phyloP scores from a whole-genome alignment of 805 yeast genomes.

The Cyberlindnera veronae region DNA sequence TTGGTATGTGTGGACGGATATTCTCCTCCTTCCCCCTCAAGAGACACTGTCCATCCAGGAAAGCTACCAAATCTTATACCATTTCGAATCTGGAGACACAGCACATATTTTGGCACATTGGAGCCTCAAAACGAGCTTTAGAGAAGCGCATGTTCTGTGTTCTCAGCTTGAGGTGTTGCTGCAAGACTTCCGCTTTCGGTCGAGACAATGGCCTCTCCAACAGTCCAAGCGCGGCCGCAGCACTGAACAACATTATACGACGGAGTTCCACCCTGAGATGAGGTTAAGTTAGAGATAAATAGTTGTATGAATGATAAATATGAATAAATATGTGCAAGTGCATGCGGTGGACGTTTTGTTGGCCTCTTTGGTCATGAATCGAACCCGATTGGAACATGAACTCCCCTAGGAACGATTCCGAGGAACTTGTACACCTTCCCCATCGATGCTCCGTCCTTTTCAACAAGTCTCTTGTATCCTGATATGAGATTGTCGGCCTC shows the following conservation, averaged over 20 bases:
- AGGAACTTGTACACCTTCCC: slow-evolving; percentile 74
- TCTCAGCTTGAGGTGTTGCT: too few species aligned
- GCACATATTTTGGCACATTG: neutral
- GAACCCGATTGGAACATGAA: slow-evolving; percentile 9
- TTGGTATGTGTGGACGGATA: neutral
- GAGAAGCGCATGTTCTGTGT: too few species aligned
- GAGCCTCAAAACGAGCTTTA: neutral
- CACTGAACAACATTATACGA: too few species aligned
- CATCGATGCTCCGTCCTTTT: slow-evolving; percentile 60
- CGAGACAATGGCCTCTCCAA: too few species aligned
- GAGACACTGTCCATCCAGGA: neutral
- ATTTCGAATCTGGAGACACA: neutral
- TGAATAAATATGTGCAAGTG: too few species aligned
- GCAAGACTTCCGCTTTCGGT: neutral
- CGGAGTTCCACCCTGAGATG: too few species aligned
- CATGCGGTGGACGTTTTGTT: too few species aligned
- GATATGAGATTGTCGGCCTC: slow-evolving; percentile 50
- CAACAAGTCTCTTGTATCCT: slow-evolving; percentile 62
- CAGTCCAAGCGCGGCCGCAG: too few species aligned
- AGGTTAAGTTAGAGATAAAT: too few species aligned
- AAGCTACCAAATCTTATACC: neutral
- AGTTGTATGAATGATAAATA: too few species aligned
- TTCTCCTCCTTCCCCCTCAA: too few species aligned
- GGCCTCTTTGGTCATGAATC: neutral
- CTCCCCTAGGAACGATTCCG: slow-evolving; percentile 50